phyloP scores from a whole-genome alignment of 345 rosid species.

The Arabidopsis suecica region DNA sequence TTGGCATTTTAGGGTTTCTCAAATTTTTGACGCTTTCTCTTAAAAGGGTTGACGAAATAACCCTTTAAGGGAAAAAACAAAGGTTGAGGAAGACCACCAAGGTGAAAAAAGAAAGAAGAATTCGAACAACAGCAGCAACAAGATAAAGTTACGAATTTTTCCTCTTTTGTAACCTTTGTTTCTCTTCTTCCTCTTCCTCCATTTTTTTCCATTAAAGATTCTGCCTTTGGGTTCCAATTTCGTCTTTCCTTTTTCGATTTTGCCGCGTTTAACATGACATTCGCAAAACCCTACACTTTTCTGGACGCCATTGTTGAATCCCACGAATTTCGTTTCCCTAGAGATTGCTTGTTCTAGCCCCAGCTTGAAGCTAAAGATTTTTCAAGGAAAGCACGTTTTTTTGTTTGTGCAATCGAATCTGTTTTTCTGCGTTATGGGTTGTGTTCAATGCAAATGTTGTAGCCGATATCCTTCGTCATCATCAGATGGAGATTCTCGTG shows the following conservation, averaged over 20 bases:
- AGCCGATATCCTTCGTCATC: slow-evolving; percentile 66
- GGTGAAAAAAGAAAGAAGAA: slow-evolving; percentile 19
- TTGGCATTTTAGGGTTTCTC: slow-evolving; percentile 38
- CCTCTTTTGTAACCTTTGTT: neutral
- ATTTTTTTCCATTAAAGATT: slow-evolving; percentile 32
- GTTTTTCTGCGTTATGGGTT: slow-evolving; percentile 65
- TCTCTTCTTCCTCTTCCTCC: slow-evolving; percentile 21
- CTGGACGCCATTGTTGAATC: slow-evolving; percentile 44
- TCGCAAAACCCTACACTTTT: slow-evolving; percentile 36
- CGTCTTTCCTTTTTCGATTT: slow-evolving; percentile 4
- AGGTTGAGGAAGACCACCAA: slow-evolving; percentile 33
- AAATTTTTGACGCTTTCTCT: slow-evolving; percentile 44
- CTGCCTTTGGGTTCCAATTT: slow-evolving; percentile 38
- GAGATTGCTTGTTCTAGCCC: slow-evolving; percentile 24
- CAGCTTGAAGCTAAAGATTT: neutral
- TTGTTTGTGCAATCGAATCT: neutral
- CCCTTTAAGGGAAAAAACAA: slow-evolving; percentile 16
- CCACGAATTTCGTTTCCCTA: slow-evolving; percentile 17
- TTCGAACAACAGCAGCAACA: neutral
- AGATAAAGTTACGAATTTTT: slow-evolving; percentile 26
- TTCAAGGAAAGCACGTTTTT: slow-evolving; percentile 30
- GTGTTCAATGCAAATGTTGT: slow-evolving; percentile 88
- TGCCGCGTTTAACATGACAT: slow-evolving; percentile 33
- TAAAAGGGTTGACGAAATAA: slow-evolving; percentile 41
- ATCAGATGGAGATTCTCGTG: slow-evolving; percentile 59